phyloP scores from a whole-genome alignment of 371 early-diverging fungal species.

The Smittium culicis region DNA sequence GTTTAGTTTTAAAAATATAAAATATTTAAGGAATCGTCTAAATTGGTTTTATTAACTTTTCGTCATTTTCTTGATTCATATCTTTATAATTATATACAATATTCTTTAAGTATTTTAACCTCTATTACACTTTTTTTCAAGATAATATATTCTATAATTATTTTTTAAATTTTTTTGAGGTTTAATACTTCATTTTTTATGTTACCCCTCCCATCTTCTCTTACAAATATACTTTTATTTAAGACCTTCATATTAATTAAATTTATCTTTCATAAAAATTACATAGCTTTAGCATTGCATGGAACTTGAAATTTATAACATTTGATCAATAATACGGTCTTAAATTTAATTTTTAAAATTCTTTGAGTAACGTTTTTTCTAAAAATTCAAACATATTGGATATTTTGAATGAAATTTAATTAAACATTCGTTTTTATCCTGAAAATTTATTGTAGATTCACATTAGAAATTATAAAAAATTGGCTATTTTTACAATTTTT shows the following conservation, averaged over 20 bases:
- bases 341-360: neutral
- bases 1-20: neutral
- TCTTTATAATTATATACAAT: neutral
- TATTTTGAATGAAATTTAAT: neutral
- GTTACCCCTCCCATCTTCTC: neutral
- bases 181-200: neutral
- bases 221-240: neutral
- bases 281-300: neutral
- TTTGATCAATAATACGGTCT: neutral
- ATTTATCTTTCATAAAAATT: neutral
- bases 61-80: neutral
- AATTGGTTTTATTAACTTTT: neutral
- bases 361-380: neutral
- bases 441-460: no score
- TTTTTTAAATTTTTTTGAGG: neutral
- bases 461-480: no score
- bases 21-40: neutral
- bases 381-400: neutral
- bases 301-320: neutral
- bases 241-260: neutral
- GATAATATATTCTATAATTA: neutral
- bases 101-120: neutral
- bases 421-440: no score
- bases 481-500: no score
- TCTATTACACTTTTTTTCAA: neutral